Base-by-base conservation (phyloP, 192 early-diverging fungal genomes). In the Umbelopsis ramanniana region DNA sequence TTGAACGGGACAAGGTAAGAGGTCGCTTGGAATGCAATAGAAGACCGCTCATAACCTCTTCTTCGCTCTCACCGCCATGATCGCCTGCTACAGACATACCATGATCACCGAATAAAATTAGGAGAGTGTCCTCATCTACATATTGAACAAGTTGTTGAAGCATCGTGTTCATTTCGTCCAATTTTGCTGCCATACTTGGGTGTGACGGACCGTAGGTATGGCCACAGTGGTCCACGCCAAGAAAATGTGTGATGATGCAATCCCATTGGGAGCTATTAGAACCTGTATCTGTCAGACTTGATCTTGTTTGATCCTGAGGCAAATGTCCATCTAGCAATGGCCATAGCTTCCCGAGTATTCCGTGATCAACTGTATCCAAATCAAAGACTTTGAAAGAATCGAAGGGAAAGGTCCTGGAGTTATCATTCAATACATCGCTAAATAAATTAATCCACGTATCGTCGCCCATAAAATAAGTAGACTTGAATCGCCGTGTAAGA, bases 171-270 rank as follows among this genome's bases (percentile, higher is more conserved):
- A 96, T 95, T 73, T 97, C 90, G 0, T 72, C 76, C 33, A 99
- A 84, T 80, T 99, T 99, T 15, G 74, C 76, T 6, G 86, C 89
- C 92, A 99, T 97, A 7, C 89, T 89, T 6, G 89, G 88, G 75
- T 98, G 93, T 23, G 86, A 87, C 1, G 97, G 96, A 7, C 94
- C 93, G 69, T 89, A 97, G 0, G 92, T 88, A 70, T 99, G 97
- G 0, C 97, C 97, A 48, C 92, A 95, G 75, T 99, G 97, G 83
- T 99, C 96, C 0, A 99, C 94, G 0, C 97, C 97, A 2, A 99
- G 80, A 38, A 96, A 94, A 70, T 99, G 97, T 0, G 96, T 95
- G 68, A 99, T 89, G 47, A 93, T 70, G 15, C 97, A 75, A 63
- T 94, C 88, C 95, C 94, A 97, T 22, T 74, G 72, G 33, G 57